A percentile compares a stretch with the other conserved stretches of the same genome.
phyloP scores from a whole-genome alignment of 83 land plant genomes.

The Diphasiastrum complanatum region DNA sequence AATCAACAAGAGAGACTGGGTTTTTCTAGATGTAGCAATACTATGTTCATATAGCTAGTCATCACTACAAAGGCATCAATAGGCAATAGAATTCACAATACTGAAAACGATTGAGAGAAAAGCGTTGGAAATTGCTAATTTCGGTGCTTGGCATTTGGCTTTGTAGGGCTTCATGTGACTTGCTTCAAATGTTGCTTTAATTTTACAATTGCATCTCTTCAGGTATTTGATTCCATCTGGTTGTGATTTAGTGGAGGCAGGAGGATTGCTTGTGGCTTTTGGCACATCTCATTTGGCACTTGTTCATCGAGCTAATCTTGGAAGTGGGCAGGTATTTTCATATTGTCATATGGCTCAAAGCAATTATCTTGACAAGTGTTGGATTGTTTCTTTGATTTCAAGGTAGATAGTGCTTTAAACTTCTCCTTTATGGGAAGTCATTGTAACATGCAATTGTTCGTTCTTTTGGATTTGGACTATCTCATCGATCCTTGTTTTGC shows the following conservation, averaged over 20 bases:
- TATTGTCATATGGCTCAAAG: too few species aligned
- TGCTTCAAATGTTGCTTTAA: background rate
- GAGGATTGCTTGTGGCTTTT: conserved; percentile 83
- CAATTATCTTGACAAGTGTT: too few species aligned
- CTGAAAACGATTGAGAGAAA: too few species aligned
- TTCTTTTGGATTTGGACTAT: background rate
- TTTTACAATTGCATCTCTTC: background rate
- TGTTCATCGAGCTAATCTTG: conserved; percentile 75
- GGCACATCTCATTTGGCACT: conserved; percentile 97
- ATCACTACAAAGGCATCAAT: too few species aligned
- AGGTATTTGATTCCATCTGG: conserved; percentile 80
- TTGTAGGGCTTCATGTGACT: background rate
- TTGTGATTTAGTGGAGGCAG: conserved; percentile 79
- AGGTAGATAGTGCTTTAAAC: background rate
- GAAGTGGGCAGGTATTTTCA: conserved; percentile 55
- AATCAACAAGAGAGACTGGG: too few species aligned
- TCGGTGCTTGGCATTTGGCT: background rate
- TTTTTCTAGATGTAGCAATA: too few species aligned
- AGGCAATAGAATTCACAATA: too few species aligned
- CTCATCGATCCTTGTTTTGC: background rate
- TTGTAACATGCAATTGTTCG: background rate
- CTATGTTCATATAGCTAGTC: too few species aligned
- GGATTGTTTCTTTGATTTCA: background rate
- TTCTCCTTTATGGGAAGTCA: too few species aligned
- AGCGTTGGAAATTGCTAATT: too few species aligned